phyloP scores from a whole-genome alignment of 768 basidiomycete genomes.

The Antrodiella citrinella region DNA sequence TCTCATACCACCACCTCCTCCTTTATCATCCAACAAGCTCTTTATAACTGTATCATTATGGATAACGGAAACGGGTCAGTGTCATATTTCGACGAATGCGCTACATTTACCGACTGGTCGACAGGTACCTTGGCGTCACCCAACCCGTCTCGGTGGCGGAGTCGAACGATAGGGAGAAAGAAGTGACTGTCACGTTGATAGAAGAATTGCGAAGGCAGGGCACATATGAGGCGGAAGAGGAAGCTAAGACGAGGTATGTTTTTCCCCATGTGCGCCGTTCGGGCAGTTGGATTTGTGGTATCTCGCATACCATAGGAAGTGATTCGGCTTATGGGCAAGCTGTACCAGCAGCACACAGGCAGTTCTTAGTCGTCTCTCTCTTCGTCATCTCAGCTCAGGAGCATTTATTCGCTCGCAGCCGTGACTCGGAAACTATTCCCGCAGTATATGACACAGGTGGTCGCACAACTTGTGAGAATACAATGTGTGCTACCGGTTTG shows the following conservation, averaged over 20 bases:
- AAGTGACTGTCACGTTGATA: slow-evolving; percentile 80
- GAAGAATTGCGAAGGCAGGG: slow-evolving; percentile 82
- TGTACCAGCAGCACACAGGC: too few relatives aligned
- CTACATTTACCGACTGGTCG: background rate
- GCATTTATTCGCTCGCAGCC: too few relatives aligned
- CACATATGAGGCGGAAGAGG: slow-evolving; percentile 85
- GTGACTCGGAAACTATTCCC: too few relatives aligned
- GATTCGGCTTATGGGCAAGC: too few relatives aligned
- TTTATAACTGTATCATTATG: background rate
- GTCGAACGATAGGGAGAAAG: slow-evolving; percentile 72
- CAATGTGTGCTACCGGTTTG: too few relatives aligned
- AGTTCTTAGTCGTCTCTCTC: too few relatives aligned
- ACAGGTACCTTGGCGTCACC: slow-evolving; percentile 74
- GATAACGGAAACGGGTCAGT: slow-evolving; percentile 9
- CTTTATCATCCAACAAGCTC: background rate
- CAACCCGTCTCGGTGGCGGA: slow-evolving; percentile 74
- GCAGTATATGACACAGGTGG: too few relatives aligned
- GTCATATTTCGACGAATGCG: background rate
- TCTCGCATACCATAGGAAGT: too few relatives aligned
- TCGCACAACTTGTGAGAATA: too few relatives aligned
- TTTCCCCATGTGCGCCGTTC: background rate
- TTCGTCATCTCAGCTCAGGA: too few relatives aligned
- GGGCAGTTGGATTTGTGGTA: background rate
- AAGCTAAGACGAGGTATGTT: slow-evolving; percentile 79
- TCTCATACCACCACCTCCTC: background rate